Base-by-base conservation (phyloP, 2,329 filamentous ascomycete species). In the Hypoxylon sp. region DNA sequence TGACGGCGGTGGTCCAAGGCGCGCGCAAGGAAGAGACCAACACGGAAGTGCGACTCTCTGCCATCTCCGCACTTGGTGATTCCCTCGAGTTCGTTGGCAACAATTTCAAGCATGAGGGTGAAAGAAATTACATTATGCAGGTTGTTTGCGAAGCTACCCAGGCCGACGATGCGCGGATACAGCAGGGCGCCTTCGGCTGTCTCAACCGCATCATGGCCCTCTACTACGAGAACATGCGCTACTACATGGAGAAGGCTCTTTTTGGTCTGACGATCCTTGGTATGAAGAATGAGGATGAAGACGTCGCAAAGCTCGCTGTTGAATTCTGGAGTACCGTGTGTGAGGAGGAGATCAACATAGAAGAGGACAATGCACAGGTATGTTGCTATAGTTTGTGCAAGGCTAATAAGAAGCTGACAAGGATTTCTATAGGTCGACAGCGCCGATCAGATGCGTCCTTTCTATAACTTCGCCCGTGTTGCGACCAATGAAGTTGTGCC, bases 261-360 rank as follows among this genome's bases (percentile, higher is more conserved):
- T 99, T 99, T 76, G 96, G 96, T 65, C 87, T 99, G 44, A 99
- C 96, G 42, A 97, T 99, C 71, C 91, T 97, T 79, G 96, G 96
- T 74, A 99, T 99, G 96, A 98, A 97, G 88, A 97, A 90, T 76
- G 91, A 94, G 6, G 96, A 99, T 75, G 96, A 99, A 81, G 96
- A 99, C 79, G 96, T 99, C 59, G 93, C 96, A 69, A 99, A 99
- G 87, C 87, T 99, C 62, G 96, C 96, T 39, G 94, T 99, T 73
- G 96, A 99, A 80, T 99, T 99, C 84, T 99, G 96, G 96, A 98
- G 95, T 85, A 98, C 96, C n/a, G 96, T 99, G 53, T 99, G 96
- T 81, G 96, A 99, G 80, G 96, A 99, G 83, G 96, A 99, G 82
- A 95, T 98, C 75, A 92, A 92, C 72, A 98, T 99, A 76, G 96